Percentiles rank a stretch among this genome's conserved stretches.
Conservation (phyloP, 306 rosid species). For the Adenanthera pavonina region DNA sequence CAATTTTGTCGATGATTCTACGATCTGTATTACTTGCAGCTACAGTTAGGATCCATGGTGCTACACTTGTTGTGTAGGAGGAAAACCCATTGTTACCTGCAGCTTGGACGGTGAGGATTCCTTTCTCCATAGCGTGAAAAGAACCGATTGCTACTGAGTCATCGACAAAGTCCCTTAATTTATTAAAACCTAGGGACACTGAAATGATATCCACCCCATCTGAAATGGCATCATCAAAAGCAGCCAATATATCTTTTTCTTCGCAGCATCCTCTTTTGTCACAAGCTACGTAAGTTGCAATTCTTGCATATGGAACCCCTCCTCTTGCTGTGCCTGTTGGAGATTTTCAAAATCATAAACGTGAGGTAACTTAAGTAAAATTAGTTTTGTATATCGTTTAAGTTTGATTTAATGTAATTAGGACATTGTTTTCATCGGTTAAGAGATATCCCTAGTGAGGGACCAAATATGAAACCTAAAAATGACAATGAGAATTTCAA, state of each 20-base stretch:
- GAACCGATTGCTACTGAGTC: slow-evolving; percentile 45
- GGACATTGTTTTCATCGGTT: too few species aligned
- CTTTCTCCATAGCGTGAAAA: slow-evolving; percentile 53
- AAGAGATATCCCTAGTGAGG: too few species aligned
- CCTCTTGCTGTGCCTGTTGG: slow-evolving; percentile 30
- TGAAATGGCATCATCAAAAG: slow-evolving; percentile 59
- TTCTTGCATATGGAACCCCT: slow-evolving; percentile 35
- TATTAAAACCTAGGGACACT: slow-evolving; percentile 33
- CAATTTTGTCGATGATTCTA: slow-evolving; percentile 34
- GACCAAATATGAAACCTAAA: too few species aligned
- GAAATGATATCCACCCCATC: slow-evolving; percentile 54
- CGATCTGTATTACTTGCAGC: slow-evolving; percentile 56
- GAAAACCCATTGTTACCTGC: slow-evolving; percentile 52
- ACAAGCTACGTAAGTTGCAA: slow-evolving; percentile 20
- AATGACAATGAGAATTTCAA: too few species aligned
- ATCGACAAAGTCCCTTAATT: not conserved
- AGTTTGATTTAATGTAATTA: too few species aligned
- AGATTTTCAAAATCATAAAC: too few species aligned
- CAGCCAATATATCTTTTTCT: slow-evolving; percentile 15
- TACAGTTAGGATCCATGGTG: slow-evolving; percentile 54
- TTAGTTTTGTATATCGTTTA: too few species aligned
- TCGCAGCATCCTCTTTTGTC: not conserved
- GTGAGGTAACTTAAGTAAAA: too few species aligned
- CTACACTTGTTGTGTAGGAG: slow-evolving; percentile 5
- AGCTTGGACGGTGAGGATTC: slow-evolving; percentile 45